Evolutionary conservation across 345 rosid genomes (phyloP).

Genomic region (Salix udensis): DNA sequence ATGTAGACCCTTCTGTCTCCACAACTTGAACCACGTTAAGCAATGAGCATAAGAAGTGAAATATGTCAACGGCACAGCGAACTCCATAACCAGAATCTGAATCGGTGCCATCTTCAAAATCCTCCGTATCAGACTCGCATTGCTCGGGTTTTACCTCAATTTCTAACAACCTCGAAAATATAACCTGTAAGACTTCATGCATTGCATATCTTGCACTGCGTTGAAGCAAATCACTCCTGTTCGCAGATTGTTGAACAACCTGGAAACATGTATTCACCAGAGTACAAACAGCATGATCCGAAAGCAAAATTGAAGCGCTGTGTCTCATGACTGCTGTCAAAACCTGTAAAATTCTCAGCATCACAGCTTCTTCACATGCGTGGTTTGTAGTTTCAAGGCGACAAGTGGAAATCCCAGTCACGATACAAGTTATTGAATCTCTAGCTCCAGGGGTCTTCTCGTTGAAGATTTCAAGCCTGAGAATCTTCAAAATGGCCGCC

Average conservation of each 20-base stretch:
- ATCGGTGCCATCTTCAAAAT: constrained; percentile 21
- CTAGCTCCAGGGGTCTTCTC: constrained; percentile 74
- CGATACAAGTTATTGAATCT: constrained; percentile 56
- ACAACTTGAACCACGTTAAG: constrained; percentile 64
- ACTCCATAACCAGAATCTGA: constrained; percentile 57
- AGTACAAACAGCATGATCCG: constrained; percentile 71
- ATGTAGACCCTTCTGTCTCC: constrained; percentile 54
- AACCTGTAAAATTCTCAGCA: constrained; percentile 85
- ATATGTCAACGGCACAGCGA: constrained; percentile 67
- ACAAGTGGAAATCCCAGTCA: constrained; percentile 64
- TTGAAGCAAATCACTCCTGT: constrained; percentile 75
- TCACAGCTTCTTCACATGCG: constrained; percentile 60
- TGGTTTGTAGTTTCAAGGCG: constrained; percentile 73
- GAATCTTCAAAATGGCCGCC: constrained; percentile 59
- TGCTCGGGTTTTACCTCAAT: constrained; percentile 52
- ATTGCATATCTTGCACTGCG: constrained; percentile 69
- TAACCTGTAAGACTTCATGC: constrained; percentile 79
- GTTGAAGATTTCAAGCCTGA: constrained; percentile 60
- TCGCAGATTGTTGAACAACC: constrained; percentile 69
- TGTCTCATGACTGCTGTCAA: constrained; percentile 58
- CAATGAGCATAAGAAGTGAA: constrained; percentile 76
- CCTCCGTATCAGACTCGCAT: constrained; percentile 65
- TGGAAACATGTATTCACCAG: constrained; percentile 88
- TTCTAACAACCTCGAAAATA: constrained; percentile 64
- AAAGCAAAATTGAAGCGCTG: constrained; percentile 48